Percentiles rank a stretch among this genome's conserved stretches.
These are phyloP conservation scores for Trichoderma arundinaceum DNA, from an alignment of 2,329 filamentous ascomycete species.

Conservation along the genomic window DNA sequence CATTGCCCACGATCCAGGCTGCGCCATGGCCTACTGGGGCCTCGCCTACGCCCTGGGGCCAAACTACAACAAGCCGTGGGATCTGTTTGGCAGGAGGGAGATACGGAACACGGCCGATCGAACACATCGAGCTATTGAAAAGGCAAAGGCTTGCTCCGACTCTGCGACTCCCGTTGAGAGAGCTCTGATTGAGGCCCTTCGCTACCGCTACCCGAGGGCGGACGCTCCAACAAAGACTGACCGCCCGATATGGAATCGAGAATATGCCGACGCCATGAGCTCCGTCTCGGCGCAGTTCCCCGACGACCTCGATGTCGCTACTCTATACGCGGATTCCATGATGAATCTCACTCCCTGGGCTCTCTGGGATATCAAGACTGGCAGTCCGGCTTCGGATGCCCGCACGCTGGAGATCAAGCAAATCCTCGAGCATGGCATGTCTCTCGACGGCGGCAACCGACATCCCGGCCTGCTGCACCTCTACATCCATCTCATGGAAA, in stretches of 20 bases:
- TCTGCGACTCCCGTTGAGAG: slow-evolving; percentile 53
- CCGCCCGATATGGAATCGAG: slow-evolving; percentile 50
- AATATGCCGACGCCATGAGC: slow-evolving; percentile 49
- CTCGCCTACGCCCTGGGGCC: slow-evolving; percentile 74
- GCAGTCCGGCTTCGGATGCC: slow-evolving; percentile 42
- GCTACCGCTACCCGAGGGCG: slow-evolving; percentile 62
- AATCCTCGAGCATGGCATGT: slow-evolving; percentile 55
- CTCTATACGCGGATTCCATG: slow-evolving; percentile 50
- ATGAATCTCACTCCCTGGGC: slow-evolving; percentile 57
- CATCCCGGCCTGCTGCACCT: slow-evolving; percentile 77
- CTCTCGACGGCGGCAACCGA: slow-evolving; percentile 43
- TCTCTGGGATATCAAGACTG: slow-evolving; percentile 50
- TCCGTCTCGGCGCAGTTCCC: slow-evolving; percentile 46
- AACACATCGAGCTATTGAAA: slow-evolving; percentile 42
- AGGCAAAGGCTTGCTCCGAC: slow-evolving; percentile 38
- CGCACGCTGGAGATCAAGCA: slow-evolving; percentile 44
- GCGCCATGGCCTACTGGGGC: slow-evolving; percentile 72
- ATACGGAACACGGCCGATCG: slow-evolving; percentile 54
- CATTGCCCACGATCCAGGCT: slow-evolving; percentile 58
- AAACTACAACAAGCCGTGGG: slow-evolving; percentile 80
- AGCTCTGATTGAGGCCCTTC: slow-evolving; percentile 67
- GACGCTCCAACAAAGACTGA: slow-evolving; percentile 52
- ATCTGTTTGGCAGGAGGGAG: slow-evolving; percentile 68
- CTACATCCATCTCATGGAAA: slow-evolving; percentile 80
- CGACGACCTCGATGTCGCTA: slow-evolving; percentile 48